Conservation (phyloP, 768 basidiomycete species). For the Hypholoma fasciculare region DNA sequence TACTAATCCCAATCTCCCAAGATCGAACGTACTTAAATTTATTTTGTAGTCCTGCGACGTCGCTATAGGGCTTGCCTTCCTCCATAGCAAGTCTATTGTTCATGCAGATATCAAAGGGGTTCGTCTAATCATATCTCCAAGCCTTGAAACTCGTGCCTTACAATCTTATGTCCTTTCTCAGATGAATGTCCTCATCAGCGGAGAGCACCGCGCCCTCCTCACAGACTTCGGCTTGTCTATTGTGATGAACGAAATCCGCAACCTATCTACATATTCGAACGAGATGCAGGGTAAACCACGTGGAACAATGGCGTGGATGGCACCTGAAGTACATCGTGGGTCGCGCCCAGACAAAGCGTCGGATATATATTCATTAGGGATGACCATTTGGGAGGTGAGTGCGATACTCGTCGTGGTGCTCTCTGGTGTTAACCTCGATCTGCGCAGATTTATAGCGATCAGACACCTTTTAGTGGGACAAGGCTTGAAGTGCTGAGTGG, state of each 20-base stretch:
- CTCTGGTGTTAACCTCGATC: too few relatives aligned
- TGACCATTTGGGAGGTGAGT: constrained; percentile 3
- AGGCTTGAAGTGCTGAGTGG: not conserved
- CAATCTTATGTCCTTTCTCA: not conserved
- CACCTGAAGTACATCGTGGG: constrained; percentile 3
- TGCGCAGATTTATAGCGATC: not conserved
- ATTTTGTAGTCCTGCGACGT: not conserved
- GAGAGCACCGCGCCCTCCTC: not conserved
- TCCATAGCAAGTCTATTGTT: constrained; percentile 2
- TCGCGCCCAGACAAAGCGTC: not conserved
- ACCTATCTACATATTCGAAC: not conserved
- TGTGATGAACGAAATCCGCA: constrained; percentile 1
- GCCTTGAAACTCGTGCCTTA: not conserved
- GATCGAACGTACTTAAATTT: not conserved
- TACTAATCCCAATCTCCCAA: not conserved
- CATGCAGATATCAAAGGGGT: constrained; percentile 5
- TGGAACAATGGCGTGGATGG: constrained; percentile 4
- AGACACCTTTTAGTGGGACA: not conserved
- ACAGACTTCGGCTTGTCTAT: constrained; percentile 1
- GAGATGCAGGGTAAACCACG: constrained; percentile 1
- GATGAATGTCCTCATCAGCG: constrained; percentile 2
- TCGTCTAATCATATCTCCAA: not conserved
- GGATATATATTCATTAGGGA: not conserved
- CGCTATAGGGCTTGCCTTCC: not conserved
- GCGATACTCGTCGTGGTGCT: too few relatives aligned